Conservation (phyloP, 2,329 filamentous ascomycete species). For the Hymenotorrendiella dingleyae region DNA sequence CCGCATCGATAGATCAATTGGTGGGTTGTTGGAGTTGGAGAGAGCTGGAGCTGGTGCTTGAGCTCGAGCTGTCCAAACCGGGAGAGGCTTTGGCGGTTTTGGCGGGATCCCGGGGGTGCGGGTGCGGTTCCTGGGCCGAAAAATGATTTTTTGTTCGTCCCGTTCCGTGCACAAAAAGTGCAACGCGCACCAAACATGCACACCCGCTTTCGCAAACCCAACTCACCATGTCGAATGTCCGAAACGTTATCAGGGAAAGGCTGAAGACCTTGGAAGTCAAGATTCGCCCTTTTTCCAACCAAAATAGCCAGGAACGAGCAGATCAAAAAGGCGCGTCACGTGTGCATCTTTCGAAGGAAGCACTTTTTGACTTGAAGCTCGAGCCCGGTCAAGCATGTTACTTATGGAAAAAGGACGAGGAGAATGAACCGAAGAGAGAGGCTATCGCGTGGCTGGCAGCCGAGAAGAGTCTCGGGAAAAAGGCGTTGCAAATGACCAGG, state of each 20-base stretch:
- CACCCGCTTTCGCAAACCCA: neutral
- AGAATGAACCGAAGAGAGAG: conserved; percentile 18
- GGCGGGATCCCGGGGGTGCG: too few species aligned
- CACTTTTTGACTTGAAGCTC: conserved; percentile 48
- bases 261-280: conserved; percentile 30
- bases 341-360: conserved; percentile 31
- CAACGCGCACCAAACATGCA: neutral
- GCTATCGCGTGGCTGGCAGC: conserved; percentile 58
- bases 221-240: conserved; percentile 17
- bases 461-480: conserved; percentile 55
- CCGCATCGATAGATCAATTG: neutral
- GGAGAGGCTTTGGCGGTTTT: too few species aligned
- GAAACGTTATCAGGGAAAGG: conserved; percentile 8
- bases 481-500: conserved; percentile 67
- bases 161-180: neutral
- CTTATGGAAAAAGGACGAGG: conserved; percentile 36
- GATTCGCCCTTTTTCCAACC: conserved; percentile 25
- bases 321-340: conserved; percentile 30
- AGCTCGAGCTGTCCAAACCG: neutral
- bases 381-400: conserved; percentile 53
- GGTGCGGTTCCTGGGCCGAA: neutral
- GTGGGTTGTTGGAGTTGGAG: neutral
- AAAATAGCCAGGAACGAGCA: conserved; percentile 23
- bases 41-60: neutral
- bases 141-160: neutral